Evolutionary conservation across 306 rosid species (phyloP), one percentile per base, ranked within the genome.

Genomic region (Rubus idaeus): DNA sequence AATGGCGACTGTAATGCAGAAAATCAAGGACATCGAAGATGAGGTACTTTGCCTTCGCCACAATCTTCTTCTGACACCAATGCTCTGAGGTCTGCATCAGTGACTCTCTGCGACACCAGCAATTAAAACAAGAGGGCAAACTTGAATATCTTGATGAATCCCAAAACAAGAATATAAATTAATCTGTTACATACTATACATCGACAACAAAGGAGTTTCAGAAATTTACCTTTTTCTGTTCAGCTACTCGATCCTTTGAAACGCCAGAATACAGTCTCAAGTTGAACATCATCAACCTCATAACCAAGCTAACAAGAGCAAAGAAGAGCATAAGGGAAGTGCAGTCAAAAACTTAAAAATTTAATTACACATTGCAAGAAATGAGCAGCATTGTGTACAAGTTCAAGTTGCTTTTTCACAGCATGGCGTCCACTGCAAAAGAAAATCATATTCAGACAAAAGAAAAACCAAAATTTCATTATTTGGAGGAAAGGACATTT

Each of bases 1-100:
- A 81, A 95, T 92, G 99, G 80, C 99, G 89, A 92, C 99, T 66
- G 90, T 92, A 23, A 95, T 95, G 97, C 97, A 92, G 92, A 95
- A 92, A 90, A 96, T 96, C 83, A 96, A 96, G 83, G 99, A 96
- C 74, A 96, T 96, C 81, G 99, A 92, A 87, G 99, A 92, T 84
- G 99, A 96, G 99, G 99, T 96, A 70, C 72, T 16, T 76, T 85
- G 18, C 50, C 44, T 47, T 26, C 12, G 3, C 63, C 70, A 13
- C 65, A 42, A 51, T 45, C 91, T 91, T 91, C 99, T 86, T 93
- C 98, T 6, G 97, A 86, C 37, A 96, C 97, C 84, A 93, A 73
- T 30, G 98, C 99, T 91, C 97, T 87, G 72, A 96, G 87, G 80
- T 96, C 98, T 40, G 97, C 98, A 77, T 96, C 98, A 77, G 90